Evolutionary conservation across 1,139 yeast species (phyloP).

Genomic region (Nadsonia commutata): DNA sequence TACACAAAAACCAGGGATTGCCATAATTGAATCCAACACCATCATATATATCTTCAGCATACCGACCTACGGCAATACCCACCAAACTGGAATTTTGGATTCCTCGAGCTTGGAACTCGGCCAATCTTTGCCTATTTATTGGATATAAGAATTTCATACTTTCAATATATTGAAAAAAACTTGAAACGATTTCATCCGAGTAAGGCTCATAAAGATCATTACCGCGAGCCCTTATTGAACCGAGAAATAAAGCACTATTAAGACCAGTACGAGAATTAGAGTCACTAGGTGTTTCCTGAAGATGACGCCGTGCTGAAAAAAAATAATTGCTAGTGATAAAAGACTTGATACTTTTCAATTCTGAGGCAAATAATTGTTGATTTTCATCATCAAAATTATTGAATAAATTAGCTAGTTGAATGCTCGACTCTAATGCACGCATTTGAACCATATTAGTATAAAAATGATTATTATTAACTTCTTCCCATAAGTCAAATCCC

Average conservation of each 20-base stretch:
- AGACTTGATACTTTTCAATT: slow-evolving; percentile 23
- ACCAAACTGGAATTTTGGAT: slow-evolving; percentile 9
- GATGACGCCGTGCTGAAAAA: slow-evolving; percentile 32
- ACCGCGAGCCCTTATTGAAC: slow-evolving; percentile 26
- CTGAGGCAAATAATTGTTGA: slow-evolving; percentile 14
- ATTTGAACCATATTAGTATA: slow-evolving; percentile 67
- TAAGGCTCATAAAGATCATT: slow-evolving; percentile 43
- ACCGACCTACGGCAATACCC: slow-evolving; percentile 77
- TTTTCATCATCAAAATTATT: slow-evolving; percentile 28
- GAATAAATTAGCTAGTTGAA: slow-evolving; percentile 28
- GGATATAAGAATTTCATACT: slow-evolving; percentile 69
- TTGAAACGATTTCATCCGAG: slow-evolving; percentile 18
- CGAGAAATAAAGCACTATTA: slow-evolving; percentile 69
- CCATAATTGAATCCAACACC: slow-evolving; percentile 66
- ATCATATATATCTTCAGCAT: slow-evolving; percentile 86
- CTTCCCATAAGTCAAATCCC: slow-evolving; percentile 94
- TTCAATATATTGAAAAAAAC: slow-evolving; percentile 23
- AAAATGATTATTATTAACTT: slow-evolving; percentile 56
- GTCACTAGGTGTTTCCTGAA: slow-evolving; percentile 51
- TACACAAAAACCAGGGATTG: slow-evolving; percentile 90
- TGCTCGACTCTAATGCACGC: slow-evolving; percentile 50
- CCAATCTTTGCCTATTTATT: slow-evolving; percentile 40
- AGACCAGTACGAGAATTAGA: slow-evolving; percentile 47
- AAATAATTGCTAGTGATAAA: slow-evolving; percentile 20
- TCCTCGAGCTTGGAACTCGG: slow-evolving; percentile 16